Evolutionary conservation across 2,329 filamentous ascomycete genomes (phyloP).

Genomic region (Sordariomycetes sp.): DNA sequence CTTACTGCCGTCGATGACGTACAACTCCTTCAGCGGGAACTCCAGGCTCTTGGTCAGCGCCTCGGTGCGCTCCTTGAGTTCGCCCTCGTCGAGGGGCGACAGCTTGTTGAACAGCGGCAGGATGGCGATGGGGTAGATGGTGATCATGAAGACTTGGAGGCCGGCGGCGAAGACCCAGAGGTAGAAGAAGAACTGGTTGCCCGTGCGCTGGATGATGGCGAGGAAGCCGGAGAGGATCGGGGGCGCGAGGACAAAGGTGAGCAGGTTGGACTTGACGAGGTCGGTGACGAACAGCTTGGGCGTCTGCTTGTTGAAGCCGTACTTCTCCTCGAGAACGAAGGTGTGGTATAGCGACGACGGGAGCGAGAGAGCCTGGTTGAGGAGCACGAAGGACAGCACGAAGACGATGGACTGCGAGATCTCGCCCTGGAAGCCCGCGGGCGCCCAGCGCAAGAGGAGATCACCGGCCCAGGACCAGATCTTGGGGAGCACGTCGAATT

Average conservation of each 20-base stretch:
- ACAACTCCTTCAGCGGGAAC: conserved; percentile 86
- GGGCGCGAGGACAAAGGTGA: conserved; percentile 69
- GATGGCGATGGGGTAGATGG: conserved; percentile 90
- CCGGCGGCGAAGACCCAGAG: conserved; percentile 87
- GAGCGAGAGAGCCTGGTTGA: conserved; percentile 69
- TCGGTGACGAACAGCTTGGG: conserved; percentile 79
- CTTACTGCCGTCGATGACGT: conserved; percentile 90
- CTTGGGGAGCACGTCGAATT: conserved; percentile 82
- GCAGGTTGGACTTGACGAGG: conserved; percentile 79
- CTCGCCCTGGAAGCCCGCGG: conserved; percentile 74
- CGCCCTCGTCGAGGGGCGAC: conserved; percentile 77
- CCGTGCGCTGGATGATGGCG: conserved; percentile 87
- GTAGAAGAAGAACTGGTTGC: conserved; percentile 94
- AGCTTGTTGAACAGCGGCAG: conserved; percentile 97
- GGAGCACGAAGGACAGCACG: conserved; percentile 74
- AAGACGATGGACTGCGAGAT: conserved; percentile 91
- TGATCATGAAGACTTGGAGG: conserved; percentile 89
- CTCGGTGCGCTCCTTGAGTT: conserved; percentile 82
- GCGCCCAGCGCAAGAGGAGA: conserved; percentile 63
- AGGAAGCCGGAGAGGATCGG: conserved; percentile 89
- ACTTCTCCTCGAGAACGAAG: conserved; percentile 92
- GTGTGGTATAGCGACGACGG: conserved; percentile 85
- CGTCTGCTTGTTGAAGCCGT: conserved; percentile 98
- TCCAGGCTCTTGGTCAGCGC: conserved; percentile 70
- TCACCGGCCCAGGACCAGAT: conserved; percentile 77